Conservation (phyloP, 2,329 filamentous ascomycete species). For the Trichoderma lentiforme region DNA sequence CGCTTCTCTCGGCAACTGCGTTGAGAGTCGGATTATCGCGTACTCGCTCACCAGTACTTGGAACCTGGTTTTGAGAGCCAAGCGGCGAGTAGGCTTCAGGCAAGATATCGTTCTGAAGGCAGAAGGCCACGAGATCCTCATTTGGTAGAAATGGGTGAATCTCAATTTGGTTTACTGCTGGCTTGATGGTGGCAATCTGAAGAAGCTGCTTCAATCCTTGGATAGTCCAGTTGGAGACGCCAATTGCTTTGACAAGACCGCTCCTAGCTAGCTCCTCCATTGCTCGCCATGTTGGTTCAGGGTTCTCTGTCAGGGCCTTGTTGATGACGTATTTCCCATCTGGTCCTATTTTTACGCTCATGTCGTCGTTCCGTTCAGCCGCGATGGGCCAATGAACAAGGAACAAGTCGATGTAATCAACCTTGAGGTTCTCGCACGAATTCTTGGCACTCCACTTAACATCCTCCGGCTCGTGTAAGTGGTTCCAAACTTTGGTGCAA, state of each 20-base stretch:
- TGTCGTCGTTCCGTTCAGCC: conserved; percentile 31
- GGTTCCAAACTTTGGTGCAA: conserved; percentile 81
- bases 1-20: conserved; percentile 46
- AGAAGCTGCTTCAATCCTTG: conserved; percentile 75
- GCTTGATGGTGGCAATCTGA: conserved; percentile 44
- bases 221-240: conserved; percentile 83
- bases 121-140: conserved; percentile 73
- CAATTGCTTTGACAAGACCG: conserved; percentile 75
- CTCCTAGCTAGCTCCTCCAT: conserved; percentile 66
- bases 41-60: conserved; percentile 59
- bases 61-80: conserved; percentile 9
- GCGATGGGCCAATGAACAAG: conserved; percentile 71
- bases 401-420: conserved; percentile 67
- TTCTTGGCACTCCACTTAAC: conserved; percentile 59
- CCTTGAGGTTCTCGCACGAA: conserved; percentile 58
- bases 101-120: conserved; percentile 70
- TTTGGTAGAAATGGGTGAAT: conserved; percentile 78
- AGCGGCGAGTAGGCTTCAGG: conserved; percentile 46
- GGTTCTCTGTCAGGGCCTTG: conserved; percentile 24
- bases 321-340: conserved; percentile 8
- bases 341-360: conserved; percentile 1
- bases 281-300: conserved; percentile 68
- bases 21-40: conserved; percentile 63
- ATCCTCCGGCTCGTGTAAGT: conserved; percentile 61
- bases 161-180: conserved; percentile 79